Evolutionary conservation across 257 asterid species (phyloP).

Genomic region (Solanum etuberosum): DNA sequence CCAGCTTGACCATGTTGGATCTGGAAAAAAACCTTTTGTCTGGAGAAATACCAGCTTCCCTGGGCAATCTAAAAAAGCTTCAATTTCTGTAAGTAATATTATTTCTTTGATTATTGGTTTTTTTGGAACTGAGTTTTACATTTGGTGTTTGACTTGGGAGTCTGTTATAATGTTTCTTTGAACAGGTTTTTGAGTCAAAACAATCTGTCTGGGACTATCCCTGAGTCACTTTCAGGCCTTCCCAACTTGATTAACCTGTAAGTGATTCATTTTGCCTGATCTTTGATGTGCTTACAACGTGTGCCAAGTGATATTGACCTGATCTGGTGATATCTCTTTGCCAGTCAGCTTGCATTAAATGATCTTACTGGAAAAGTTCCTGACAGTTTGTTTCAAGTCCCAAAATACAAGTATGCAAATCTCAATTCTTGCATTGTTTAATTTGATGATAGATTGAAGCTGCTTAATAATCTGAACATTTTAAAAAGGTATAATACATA

Average conservation of each 20-base stretch:
- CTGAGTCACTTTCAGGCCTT: slow-evolving; percentile 68
- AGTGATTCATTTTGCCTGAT: slow-evolving; percentile 16
- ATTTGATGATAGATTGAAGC: neutral
- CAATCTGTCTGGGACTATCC: slow-evolving; percentile 64
- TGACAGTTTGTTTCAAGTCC: slow-evolving; percentile 45
- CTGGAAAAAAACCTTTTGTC: slow-evolving; percentile 58
- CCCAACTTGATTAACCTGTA: slow-evolving; percentile 49
- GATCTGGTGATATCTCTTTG: neutral
- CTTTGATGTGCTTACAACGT: neutral
- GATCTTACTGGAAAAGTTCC: slow-evolving; percentile 68
- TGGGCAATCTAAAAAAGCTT: slow-evolving; percentile 67
- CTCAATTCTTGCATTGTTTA: neutral
- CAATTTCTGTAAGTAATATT: slow-evolving; percentile 57
- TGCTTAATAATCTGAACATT: neutral
- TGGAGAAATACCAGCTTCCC: slow-evolving; percentile 76
- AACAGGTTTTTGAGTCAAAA: slow-evolving; percentile 70
- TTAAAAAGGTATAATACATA: neutral
- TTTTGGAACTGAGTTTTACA: neutral
- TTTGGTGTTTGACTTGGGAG: neutral
- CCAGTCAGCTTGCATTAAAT: slow-evolving; percentile 80
- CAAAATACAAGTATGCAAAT: slow-evolving; percentile 20
- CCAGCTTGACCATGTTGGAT: slow-evolving; percentile 77
- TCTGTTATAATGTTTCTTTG: neutral
- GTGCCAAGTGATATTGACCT: neutral
- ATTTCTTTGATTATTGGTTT: neutral